A percentile compares a stretch with the other conserved stretches of the same genome.
phyloP scores from a whole-genome alignment of 1,139 yeast species.

The Taphrina wiesneri region DNA sequence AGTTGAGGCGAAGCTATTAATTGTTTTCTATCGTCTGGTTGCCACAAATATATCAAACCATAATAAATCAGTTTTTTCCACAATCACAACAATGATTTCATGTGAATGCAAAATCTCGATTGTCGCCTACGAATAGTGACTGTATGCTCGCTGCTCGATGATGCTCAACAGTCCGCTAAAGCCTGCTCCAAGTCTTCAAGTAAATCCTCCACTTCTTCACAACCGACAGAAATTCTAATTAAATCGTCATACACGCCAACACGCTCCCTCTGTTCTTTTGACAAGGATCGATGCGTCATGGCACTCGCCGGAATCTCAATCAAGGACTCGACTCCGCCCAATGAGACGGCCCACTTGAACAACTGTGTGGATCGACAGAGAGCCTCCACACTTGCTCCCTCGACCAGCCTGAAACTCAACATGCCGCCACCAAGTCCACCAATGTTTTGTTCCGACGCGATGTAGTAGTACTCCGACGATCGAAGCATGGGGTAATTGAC shows the following conservation, averaged over 20 bases:
- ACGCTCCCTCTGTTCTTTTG: conserved; percentile 72
- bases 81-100: not conserved
- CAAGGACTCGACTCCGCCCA: conserved; percentile 86
- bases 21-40: not conserved
- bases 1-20: not conserved
- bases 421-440: conserved; percentile 89
- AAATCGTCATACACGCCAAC: conserved; percentile 82
- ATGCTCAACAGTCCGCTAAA: not conserved
- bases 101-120: not conserved
- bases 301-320: conserved; percentile 79
- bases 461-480: conserved; percentile 62
- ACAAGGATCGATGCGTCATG: conserved; percentile 92
- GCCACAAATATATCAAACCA: not conserved
- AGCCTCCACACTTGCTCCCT: conserved; percentile 70
- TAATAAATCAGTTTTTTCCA: not conserved
- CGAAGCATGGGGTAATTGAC: conserved; percentile 83
- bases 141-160: not conserved
- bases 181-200: conserved; percentile 56
- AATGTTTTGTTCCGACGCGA: conserved; percentile 75
- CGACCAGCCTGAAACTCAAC: conserved; percentile 88
- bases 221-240: conserved; percentile 81
- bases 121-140: not conserved
- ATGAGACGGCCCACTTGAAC: conserved; percentile 84
- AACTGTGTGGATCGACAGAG: conserved; percentile 74
- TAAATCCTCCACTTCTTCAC: conserved; percentile 78